Evolutionary conservation across 371 early-diverging fungal species (phyloP).

Genomic region (Apophysomyces elegans): DNA sequence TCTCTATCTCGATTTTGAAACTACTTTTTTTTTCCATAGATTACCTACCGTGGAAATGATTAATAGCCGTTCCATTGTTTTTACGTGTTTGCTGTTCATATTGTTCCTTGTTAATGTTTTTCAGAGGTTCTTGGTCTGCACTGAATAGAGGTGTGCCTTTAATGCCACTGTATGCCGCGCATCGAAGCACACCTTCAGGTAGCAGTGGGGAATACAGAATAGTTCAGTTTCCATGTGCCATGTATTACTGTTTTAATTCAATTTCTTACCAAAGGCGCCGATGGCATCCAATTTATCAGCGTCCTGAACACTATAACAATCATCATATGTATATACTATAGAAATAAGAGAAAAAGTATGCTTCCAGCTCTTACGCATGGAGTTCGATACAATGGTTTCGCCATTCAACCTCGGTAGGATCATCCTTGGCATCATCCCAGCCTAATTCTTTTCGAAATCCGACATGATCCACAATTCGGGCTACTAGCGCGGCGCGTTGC

Average conservation of each 20-base stretch:
- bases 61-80: conserved; percentile 59
- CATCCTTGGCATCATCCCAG: conserved; percentile 48
- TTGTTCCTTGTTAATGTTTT: conserved; percentile 59
- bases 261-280: conserved; percentile 71
- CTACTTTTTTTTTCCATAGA: too few species aligned
- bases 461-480: conserved; percentile 67
- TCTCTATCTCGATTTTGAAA: background rate
- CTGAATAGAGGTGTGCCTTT: conserved; percentile 65
- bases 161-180: conserved; percentile 76
- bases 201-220: background rate
- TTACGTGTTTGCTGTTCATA: conserved; percentile 53
- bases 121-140: conserved; percentile 50
- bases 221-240: background rate
- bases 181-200: conserved; percentile 64
- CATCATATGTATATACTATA: background rate
- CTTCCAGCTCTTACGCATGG: conserved; percentile 50
- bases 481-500: conserved; percentile 52
- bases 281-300: conserved; percentile 85
- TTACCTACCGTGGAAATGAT: conserved; percentile 69
- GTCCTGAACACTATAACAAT: conserved; percentile 64
- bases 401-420: conserved; percentile 47
- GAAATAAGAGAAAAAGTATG: background rate
- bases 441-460: conserved; percentile 76
- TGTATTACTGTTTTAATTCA: too few species aligned
- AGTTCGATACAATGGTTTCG: conserved; percentile 63